Evolutionary conservation across 1,284 basidiomycete species (phyloP).

Genomic region (Ceratobasidium sp.): DNA sequence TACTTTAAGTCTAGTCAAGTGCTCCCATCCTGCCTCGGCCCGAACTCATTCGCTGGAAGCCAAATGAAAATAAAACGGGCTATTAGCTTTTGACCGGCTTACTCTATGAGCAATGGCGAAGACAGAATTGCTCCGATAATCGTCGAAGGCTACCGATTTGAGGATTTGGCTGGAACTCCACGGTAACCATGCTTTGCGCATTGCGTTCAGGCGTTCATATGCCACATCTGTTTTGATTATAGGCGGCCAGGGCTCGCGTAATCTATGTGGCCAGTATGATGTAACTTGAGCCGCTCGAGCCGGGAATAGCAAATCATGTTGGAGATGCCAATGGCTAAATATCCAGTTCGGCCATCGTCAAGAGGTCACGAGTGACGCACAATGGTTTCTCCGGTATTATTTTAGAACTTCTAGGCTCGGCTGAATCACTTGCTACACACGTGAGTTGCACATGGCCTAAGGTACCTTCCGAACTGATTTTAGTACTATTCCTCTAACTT

Average conservation of each 20-base stretch:
- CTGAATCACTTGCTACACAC: background rate
- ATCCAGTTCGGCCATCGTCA: background rate
- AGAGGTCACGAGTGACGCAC: background rate
- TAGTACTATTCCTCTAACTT: background rate
- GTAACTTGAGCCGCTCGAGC: no score
- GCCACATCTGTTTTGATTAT: no score
- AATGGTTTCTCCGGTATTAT: background rate
- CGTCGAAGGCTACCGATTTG: no score
- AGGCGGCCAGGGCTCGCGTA: no score
- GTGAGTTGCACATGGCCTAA: background rate
- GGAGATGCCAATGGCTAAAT: background rate
- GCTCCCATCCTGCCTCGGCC: slow-evolving; percentile 3
- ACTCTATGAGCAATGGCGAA: slow-evolving; percentile 12
- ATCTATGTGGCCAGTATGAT: no score
- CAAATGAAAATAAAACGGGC: background rate
- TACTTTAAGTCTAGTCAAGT: background rate
- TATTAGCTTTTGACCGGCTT: slow-evolving; percentile 4
- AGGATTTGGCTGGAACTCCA: background rate
- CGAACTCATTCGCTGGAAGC: slow-evolving; percentile 4
- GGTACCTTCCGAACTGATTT: background rate
- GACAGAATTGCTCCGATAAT: background rate
- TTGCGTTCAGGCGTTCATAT: background rate
- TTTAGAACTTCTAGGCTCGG: background rate
- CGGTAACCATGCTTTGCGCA: background rate
- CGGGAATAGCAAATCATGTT: no score